Evolutionary conservation across 2,329 filamentous ascomycete species (phyloP), one percentile per base, ranked within the genome.

Genomic region (Colletotrichum liriopes): DNA sequence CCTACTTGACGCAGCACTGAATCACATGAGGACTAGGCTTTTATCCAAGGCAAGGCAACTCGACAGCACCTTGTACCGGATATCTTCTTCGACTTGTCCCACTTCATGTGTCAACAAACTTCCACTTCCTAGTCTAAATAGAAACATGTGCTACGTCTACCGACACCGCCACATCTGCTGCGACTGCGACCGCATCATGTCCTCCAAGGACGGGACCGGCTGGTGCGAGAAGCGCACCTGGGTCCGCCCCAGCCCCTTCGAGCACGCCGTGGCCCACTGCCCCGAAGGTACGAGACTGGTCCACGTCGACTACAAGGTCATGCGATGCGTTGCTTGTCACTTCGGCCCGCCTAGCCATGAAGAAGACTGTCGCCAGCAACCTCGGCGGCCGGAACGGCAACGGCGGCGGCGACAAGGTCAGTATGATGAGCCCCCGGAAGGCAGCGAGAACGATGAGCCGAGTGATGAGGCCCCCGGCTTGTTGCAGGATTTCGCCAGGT

Each of bases 111-210:
- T 14, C 9, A 51, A 39, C 7, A 26, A 4, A 39, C 2, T 20
- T 20, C 32, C 8, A 6, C n/a, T 9, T 12, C 18, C 32, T 4
- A 23, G 14, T 5, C 6, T 4, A 20, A 12, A 12, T 8, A 37
- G n/a, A 18, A 35, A 18, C 55, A 58, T 58, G 55, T 58, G 55
- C 35, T 58, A 20, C 37, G 6, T 41, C 23, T 41, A 58, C 35
- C 35, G 35, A 39, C 55, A 58, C 37, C 37, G 55, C 23, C 35
- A 41, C n/a, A 20, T 58, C n/a, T 63, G 60, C 60, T 39, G 45
- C 11, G 35, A 37, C 35, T 52, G 60, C 45, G 8, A 4, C n/a
- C 32, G n/a, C 32, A 39, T 63, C 16, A 26, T 51, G 43, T 51
- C 45, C 45, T 51, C 35, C 45, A 14, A 39, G 9, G 59, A 62